Evolutionary conservation across 2,329 filamentous ascomycete genomes (phyloP).

Genomic region (Cytospora leucostoma): DNA sequence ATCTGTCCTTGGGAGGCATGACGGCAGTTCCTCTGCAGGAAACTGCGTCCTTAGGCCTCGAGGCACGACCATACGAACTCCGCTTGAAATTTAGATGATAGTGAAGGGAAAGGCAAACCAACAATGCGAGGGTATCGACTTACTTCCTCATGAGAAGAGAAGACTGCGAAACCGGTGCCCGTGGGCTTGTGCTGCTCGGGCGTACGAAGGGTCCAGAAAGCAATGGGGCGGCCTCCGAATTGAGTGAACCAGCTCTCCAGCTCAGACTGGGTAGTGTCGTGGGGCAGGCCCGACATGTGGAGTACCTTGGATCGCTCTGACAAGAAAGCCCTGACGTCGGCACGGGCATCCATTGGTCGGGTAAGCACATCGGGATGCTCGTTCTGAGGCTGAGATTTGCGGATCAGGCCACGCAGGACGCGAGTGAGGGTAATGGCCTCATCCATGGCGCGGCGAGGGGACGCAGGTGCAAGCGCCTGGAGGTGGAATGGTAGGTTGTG

Average conservation of each 20-base stretch:
- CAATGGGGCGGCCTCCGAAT: conserved; percentile 95
- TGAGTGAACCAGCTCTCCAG: conserved; percentile 99
- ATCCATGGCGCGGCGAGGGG: conserved; percentile 94
- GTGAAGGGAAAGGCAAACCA: conserved; percentile 21
- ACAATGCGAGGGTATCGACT: conserved; percentile 39
- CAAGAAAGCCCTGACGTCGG: conserved; percentile 93
- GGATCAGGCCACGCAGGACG: conserved; percentile 87
- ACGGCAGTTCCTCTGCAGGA: conserved; percentile 9
- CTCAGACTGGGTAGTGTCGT: conserved; percentile 98
- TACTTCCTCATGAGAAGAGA: conserved; percentile 98
- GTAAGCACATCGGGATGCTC: conserved; percentile 95
- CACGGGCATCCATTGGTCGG: conserved; percentile 92
- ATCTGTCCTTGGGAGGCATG: conserved; percentile 5
- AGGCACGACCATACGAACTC: conserved; percentile 12
- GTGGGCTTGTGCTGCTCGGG: conserved; percentile 99
- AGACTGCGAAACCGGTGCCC: conserved; percentile 95
- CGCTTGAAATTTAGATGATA: conserved; percentile 15
- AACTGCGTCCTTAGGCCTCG: conserved; percentile 4
- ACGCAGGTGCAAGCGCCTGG: conserved; percentile 92
- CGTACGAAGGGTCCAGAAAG: conserved; percentile 97
- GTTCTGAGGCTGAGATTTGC: conserved; percentile 91
- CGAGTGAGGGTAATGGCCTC: conserved; percentile 92
- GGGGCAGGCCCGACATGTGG: conserved; percentile 94
- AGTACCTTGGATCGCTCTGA: conserved; percentile 97
- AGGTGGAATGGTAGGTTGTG: conserved; percentile 98